phyloP scores from a whole-genome alignment of 2,329 filamentous ascomycete species.

The Pyricularia sp. region DNA sequence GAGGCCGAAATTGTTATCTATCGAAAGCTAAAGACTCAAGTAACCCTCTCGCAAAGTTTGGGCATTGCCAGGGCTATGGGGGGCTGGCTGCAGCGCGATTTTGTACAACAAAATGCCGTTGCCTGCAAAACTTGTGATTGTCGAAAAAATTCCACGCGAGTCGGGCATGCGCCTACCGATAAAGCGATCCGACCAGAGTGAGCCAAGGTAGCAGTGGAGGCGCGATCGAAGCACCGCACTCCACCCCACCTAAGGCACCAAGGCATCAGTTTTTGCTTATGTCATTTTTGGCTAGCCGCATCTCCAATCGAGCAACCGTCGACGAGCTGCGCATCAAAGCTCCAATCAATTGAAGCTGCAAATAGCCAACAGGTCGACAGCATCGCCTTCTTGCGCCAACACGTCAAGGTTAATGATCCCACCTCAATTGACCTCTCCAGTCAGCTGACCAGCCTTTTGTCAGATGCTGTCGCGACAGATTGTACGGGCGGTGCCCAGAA shows the following conservation, averaged over 20 bases:
- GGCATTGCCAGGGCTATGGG: constrained; percentile 43
- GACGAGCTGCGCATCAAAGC: background rate
- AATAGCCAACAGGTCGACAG: background rate
- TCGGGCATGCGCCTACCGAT: background rate
- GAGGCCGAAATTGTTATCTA: constrained; percentile 45
- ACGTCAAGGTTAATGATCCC: constrained; percentile 6
- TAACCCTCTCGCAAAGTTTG: constrained; percentile 39
- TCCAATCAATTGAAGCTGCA: background rate
- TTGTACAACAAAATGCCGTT: constrained; percentile 29
- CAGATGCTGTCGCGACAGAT: constrained; percentile 52
- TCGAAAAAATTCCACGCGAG: constrained; percentile 17
- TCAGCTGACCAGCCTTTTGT: background rate
- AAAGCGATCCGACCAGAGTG: background rate
- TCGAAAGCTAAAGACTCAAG: constrained; percentile 33
- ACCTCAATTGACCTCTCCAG: background rate
- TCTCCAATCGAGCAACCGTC: background rate
- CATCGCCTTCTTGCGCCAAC: constrained; percentile 8
- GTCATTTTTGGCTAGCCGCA: background rate
- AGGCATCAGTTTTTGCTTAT: background rate
- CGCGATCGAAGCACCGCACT: background rate
- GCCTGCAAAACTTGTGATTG: constrained; percentile 40
- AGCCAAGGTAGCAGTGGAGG: background rate
- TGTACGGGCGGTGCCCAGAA: constrained; percentile 23
- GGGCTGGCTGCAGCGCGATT: constrained; percentile 35
- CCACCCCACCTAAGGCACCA: background rate